Conservation (phyloP, 2,329 filamentous ascomycete species). For the Monosporascus cannonballus region DNA sequence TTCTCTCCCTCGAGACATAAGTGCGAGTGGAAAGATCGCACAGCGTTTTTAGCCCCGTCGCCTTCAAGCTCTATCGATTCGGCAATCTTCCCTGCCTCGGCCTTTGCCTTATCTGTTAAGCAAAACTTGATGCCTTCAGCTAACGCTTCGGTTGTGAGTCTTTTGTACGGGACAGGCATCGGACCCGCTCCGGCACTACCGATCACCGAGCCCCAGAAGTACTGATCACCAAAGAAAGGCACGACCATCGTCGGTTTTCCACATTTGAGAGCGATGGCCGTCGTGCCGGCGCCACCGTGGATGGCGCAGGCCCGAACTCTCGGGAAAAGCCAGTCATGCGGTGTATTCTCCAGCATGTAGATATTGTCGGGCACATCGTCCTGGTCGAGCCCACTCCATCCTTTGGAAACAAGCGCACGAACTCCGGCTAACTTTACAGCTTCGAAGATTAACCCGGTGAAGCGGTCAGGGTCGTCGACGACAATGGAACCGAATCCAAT, state of each 20-base stretch:
- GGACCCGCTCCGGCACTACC: slow-evolving; percentile 58
- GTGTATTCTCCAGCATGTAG: slow-evolving; percentile 67
- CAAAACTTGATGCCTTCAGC: slow-evolving; percentile 66
- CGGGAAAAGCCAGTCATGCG: slow-evolving; percentile 73
- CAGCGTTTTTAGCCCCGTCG: slow-evolving; percentile 65
- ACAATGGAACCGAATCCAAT: slow-evolving; percentile 75
- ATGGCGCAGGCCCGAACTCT: slow-evolving; percentile 61
- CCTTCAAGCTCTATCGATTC: slow-evolving; percentile 55
- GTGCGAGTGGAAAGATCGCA: slow-evolving; percentile 58
- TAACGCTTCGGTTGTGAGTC: slow-evolving; percentile 55
- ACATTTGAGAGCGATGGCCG: slow-evolving; percentile 66
- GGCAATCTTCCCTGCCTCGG: slow-evolving; percentile 54
- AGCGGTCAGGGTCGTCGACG: slow-evolving; percentile 62
- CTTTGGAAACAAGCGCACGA: slow-evolving; percentile 66
- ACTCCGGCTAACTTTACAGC: slow-evolving; percentile 61
- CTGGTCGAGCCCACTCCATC: slow-evolving; percentile 66
- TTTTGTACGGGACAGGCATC: slow-evolving; percentile 61
- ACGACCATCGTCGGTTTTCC: slow-evolving; percentile 70
- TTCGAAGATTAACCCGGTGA: slow-evolving; percentile 66
- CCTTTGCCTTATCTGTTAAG: slow-evolving; percentile 52
- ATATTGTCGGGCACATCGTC: slow-evolving; percentile 56
- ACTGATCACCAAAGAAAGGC: slow-evolving; percentile 74
- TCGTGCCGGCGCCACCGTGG: slow-evolving; percentile 74
- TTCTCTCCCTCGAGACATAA: slow-evolving; percentile 44
- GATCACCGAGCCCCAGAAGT: slow-evolving; percentile 72